phyloP scores from a whole-genome alignment of 108 stramenopile genomes.

The Epithemia pelagica region DNA sequence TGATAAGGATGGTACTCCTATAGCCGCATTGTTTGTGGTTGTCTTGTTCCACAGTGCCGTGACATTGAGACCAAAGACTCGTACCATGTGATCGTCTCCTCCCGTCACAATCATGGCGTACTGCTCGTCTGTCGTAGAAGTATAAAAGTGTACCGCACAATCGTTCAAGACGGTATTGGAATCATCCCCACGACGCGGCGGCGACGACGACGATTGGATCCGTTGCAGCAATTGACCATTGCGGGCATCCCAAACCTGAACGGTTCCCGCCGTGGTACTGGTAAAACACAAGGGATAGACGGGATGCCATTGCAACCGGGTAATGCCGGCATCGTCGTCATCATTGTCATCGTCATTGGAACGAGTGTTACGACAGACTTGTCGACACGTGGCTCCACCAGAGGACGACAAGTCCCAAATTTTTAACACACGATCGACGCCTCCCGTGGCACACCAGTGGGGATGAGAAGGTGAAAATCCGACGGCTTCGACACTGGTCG shows the following conservation, averaged over 20 bases:
- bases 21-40: no score
- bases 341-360: slow-evolving; percentile 5
- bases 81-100: slow-evolving; percentile 74
- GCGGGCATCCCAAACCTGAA: slow-evolving; percentile 90
- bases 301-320: slow-evolving; percentile 78
- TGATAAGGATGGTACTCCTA: no score
- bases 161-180: slow-evolving; percentile 87
- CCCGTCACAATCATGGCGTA: slow-evolving; percentile 57
- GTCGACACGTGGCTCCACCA: slow-evolving; percentile 47
- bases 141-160: slow-evolving; percentile 31
- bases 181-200: slow-evolving; percentile 31
- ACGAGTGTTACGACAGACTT: slow-evolving; percentile 22
- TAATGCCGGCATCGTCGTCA: slow-evolving; percentile 36
- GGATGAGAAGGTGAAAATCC: slow-evolving; percentile 69
- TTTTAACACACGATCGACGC: slow-evolving; percentile 76
- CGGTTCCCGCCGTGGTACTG: slow-evolving; percentile 60
- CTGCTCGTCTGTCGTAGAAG: slow-evolving; percentile 6
- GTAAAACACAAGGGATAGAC: slow-evolving; percentile 67
- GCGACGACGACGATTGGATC: slow-evolving; percentile 8
- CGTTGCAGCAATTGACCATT: slow-evolving; percentile 51
- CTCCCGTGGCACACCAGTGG: slow-evolving; percentile 85
- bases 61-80: slow-evolving; percentile 57
- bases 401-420: slow-evolving; percentile 80
- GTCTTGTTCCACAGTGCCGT: not conserved
- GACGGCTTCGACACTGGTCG: slow-evolving; percentile 82